Evolutionary conservation across 2,329 filamentous ascomycete genomes (phyloP), one percentile per base, ranked within the genome.

Genomic region (Curvularia sp.): DNA sequence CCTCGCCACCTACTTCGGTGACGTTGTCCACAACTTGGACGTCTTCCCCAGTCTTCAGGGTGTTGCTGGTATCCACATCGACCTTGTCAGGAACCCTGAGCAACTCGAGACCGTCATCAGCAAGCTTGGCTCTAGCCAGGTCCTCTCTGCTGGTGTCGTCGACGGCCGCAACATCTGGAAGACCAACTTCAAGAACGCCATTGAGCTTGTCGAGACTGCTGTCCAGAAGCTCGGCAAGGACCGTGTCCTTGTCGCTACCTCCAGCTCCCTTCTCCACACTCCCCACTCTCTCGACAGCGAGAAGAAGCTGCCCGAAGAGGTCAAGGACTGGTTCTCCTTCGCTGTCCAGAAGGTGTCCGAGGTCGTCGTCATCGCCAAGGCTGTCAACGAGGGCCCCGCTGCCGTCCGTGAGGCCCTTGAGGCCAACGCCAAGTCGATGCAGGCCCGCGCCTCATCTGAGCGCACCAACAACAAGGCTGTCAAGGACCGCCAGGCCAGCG

Each of bases 161-260:
- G 93, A 99, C 74, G 95, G 95, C 75, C 93, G 95, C 76, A 99
- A 99, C 87, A 98, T 99, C 86, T 99, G 95, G 95, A 99, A 99
- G 91, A 97, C 93, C 83, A 96, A 98, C 89, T 90, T 97, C 84
- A 91, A 96, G 87, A 88, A 87, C 74, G 93, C 95, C 76, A 96
- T 99, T 67, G 93, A 95, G 85, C 87, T 84, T 66, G 90, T 95
- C 62, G 92, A 98, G 87, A 84, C 87, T 60, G 95, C 94, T 66
- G 84, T 98, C 74, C 92, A 97, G 85, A 92, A 96, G 85, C 88
- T 99, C 65, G 94, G 95, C 83, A 94, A 97, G 86, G 93, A 98
- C 70, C 92, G 95, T 77, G 94, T 99, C 80, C 91, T 99, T 70
- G 92, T 97, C 71, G 91, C 95, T 77, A 97, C 93, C 70, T 98